Evolutionary conservation across 495 filamentous ascomycete genomes (phyloP).

Genomic region (Penicillium daleae): DNA sequence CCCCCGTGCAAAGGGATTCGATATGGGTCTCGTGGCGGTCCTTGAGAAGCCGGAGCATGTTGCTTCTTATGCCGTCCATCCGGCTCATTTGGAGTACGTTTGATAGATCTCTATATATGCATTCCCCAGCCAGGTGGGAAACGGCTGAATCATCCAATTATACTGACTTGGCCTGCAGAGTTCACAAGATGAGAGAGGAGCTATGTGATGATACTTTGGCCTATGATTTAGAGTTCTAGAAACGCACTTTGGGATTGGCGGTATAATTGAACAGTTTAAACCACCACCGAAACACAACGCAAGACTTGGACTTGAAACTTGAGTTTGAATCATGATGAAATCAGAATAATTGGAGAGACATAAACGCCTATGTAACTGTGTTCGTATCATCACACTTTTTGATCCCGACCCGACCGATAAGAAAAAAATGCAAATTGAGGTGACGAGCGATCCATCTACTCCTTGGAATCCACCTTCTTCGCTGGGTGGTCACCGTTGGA

Average conservation of each 20-base stretch:
- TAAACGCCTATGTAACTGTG: slow-evolving; percentile 28
- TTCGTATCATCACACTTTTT: slow-evolving; percentile 35
- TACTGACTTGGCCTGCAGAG: slow-evolving; percentile 28
- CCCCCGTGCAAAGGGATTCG: slow-evolving; percentile 46
- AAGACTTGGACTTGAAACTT: not conserved
- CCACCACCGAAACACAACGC: not conserved
- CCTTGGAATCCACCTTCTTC: slow-evolving; percentile 56
- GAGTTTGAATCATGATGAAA: slow-evolving; percentile 12
- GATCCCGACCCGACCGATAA: slow-evolving; percentile 24
- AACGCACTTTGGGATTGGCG: too few relatives aligned
- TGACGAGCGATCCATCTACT: slow-evolving; percentile 30
- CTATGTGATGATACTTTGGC: slow-evolving; percentile 50
- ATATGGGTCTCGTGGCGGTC: slow-evolving; percentile 50
- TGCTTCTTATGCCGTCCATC: slow-evolving; percentile 41
- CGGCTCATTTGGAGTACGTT: slow-evolving; percentile 47
- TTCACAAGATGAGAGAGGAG: slow-evolving; percentile 47
- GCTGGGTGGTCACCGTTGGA: slow-evolving; percentile 43
- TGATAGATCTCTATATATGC: not conserved
- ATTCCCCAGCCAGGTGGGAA: not conserved
- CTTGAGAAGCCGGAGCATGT: slow-evolving; percentile 44
- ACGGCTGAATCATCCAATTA: not conserved
- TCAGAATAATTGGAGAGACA: slow-evolving; percentile 24
- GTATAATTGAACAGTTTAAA: too few relatives aligned
- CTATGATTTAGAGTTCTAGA: slow-evolving; percentile 50
- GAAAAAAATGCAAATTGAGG: slow-evolving; percentile 25